Evolutionary conservation across 148 eudicot genomes (phyloP).

Genomic region (Gaultheria prostrata): DNA sequence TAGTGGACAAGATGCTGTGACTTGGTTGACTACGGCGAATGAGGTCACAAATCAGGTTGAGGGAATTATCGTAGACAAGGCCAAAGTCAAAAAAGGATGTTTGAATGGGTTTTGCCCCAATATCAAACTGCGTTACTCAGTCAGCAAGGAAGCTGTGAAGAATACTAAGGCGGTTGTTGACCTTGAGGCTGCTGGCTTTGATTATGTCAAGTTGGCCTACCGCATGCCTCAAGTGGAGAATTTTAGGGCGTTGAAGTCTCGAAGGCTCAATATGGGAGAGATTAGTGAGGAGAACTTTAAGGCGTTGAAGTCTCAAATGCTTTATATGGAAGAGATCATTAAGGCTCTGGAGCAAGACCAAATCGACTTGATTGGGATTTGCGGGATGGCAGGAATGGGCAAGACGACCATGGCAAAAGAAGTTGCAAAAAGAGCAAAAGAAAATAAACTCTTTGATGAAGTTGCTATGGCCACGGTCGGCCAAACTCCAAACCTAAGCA

Average conservation of each 20-base stretch:
- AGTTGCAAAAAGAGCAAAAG: not conserved
- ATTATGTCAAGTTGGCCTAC: not conserved
- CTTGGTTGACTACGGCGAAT: slow-evolving; percentile 22
- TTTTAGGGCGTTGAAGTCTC: slow-evolving; percentile 30
- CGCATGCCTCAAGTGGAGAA: slow-evolving; percentile 25
- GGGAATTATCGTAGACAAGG: not conserved
- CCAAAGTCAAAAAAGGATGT: not conserved
- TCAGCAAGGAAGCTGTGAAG: not conserved
- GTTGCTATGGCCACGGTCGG: slow-evolving; percentile 37
- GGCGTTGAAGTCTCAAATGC: too few species aligned
- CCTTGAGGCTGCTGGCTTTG: not conserved
- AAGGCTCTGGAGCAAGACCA: not conserved
- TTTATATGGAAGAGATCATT: slow-evolving; percentile 13
- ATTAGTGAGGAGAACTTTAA: too few species aligned
- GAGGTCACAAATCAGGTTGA: slow-evolving; percentile 11
- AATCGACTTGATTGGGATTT: slow-evolving; percentile 5
- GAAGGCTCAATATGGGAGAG: not conserved
- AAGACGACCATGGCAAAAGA: slow-evolving; percentile 22
- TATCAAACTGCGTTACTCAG: slow-evolving; percentile 11
- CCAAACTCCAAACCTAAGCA: slow-evolving; percentile 20
- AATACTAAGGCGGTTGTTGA: not conserved
- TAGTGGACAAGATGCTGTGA: slow-evolving; percentile 1
- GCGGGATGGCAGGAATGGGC: slow-evolving; percentile 20
- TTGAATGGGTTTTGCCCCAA: not conserved
- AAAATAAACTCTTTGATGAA: slow-evolving; percentile 32